Conservation (phyloP, 148 eudicot genomes). For the Linanthus parryae region DNA sequence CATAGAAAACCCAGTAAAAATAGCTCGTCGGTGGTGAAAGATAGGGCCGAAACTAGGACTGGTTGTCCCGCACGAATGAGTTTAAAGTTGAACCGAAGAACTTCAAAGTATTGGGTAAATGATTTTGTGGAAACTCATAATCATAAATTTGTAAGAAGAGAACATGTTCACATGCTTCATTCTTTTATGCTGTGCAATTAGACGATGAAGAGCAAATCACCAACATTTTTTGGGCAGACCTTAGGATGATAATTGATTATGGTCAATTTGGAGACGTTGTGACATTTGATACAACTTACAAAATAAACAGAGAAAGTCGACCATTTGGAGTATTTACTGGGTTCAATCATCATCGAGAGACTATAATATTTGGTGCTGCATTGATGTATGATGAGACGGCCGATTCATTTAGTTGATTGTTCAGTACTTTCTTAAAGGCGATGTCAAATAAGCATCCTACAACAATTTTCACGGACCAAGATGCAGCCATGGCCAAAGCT, state of each 20-base stretch:
- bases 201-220: not conserved
- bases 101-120: not conserved
- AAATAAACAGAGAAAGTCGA: not conserved
- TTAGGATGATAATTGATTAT: constrained; percentile 2
- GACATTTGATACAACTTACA: not conserved
- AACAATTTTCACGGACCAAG: constrained; percentile 27
- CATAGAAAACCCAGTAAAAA: not conserved
- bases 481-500: constrained; percentile 17
- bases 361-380: not conserved
- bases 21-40: not conserved
- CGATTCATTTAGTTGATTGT: not conserved
- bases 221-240: constrained; percentile 2
- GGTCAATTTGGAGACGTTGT: not conserved
- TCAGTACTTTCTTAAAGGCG: constrained; percentile 19
- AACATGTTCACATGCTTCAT: not conserved
- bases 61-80: not conserved
- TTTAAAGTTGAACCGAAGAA: not conserved
- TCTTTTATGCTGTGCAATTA: not conserved
- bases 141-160: not conserved
- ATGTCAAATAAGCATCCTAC: constrained; percentile 26
- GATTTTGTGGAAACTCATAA: not conserved
- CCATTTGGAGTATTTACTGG: not conserved
- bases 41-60: not conserved
- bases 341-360: constrained; percentile 25
- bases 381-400: constrained; percentile 3